Base-by-base conservation (phyloP, 2,329 filamentous ascomycete species). In the Botrytis tulipae region DNA sequence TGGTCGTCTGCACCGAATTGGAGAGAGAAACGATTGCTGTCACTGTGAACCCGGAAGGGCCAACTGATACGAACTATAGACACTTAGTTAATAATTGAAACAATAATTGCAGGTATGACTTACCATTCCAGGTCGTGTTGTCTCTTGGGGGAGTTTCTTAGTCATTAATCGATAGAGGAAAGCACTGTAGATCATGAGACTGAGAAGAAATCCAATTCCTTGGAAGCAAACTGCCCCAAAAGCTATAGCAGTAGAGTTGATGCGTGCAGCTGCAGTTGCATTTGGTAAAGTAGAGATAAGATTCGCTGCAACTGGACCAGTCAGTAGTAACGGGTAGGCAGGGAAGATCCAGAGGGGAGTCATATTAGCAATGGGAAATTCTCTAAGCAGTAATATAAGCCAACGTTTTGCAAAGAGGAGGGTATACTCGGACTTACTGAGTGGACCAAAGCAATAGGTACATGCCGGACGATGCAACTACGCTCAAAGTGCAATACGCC, bases 131-230 rank as follows among this genome's bases (percentile, higher is more conserved):
- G 93, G 93, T 18, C 93, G 88, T 32, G 93, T 87, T 60, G 87
- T 90, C 79, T 95, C 93, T 72, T 88, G 87, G 0, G 93, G 93
- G 0, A 97, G 85, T 78, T 96, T 96, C 79, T 95, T 92, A 0
- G 93, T 95, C 93, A 96, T 96, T 42, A 97, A 86, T 44, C 93
- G 89, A 80, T 96, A 96, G 68, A 97, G 88, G 80, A 95, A 96
- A 68, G 93, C 92, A 1, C 92, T 89, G 75, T 94, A 94, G 40
- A 97, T 92, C 91, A 95, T 95, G 74, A 95, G 87, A 66, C 85
- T 85, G 63, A 89, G 87, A 3, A 89, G 82, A 75, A 87, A 89
- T 0, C 87, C 87, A 1, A 86, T 87, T 10, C 87, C 87, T 77
- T 89, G 87, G 1, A 86, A 82, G 0, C 86, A 83, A 35, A 88